These are phyloP conservation scores for Phyllosticta ampelicida DNA, from an alignment of 2,329 filamentous ascomycete species.

Conservation along the genomic window DNA sequence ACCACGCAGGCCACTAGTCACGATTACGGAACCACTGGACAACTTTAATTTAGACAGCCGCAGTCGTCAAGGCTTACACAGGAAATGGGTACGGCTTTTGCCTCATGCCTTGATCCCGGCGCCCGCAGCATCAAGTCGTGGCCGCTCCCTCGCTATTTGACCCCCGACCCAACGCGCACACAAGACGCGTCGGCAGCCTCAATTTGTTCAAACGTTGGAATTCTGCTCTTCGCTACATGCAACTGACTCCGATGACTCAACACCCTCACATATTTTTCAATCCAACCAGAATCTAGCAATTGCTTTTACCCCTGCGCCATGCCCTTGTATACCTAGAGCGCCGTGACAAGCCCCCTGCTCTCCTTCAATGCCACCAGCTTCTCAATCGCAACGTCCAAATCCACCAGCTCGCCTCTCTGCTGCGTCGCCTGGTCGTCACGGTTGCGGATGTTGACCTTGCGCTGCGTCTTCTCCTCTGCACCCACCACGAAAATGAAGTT, in stretches of 20 bases:
- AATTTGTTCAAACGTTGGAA: not conserved
- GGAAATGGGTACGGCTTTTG: not conserved
- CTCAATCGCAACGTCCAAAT: conserved; percentile 47
- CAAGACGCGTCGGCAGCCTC: not conserved
- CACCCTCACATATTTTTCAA: not conserved
- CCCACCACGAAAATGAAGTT: conserved; percentile 71
- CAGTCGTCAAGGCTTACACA: not conserved
- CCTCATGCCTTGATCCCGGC: not conserved
- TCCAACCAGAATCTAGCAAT: not conserved
- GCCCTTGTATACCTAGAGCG: conserved; percentile 11
- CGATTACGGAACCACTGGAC: not conserved
- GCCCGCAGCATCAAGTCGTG: not conserved
- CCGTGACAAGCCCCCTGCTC: conserved; percentile 29
- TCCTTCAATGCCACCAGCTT: conserved; percentile 40
- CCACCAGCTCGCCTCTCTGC: conserved; percentile 50
- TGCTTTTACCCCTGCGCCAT: not conserved
- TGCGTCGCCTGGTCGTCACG: conserved; percentile 52
- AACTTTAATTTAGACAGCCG: not conserved
- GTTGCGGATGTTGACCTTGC: conserved; percentile 54
- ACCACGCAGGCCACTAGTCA: not conserved
- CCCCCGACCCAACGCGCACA: not conserved
- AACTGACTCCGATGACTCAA: not conserved
- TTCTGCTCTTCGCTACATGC: not conserved
- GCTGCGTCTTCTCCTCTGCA: conserved; percentile 48
- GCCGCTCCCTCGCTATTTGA: not conserved